phyloP scores from a whole-genome alignment of 495 filamentous ascomycete species.

The Lepidopterella palustris region DNA sequence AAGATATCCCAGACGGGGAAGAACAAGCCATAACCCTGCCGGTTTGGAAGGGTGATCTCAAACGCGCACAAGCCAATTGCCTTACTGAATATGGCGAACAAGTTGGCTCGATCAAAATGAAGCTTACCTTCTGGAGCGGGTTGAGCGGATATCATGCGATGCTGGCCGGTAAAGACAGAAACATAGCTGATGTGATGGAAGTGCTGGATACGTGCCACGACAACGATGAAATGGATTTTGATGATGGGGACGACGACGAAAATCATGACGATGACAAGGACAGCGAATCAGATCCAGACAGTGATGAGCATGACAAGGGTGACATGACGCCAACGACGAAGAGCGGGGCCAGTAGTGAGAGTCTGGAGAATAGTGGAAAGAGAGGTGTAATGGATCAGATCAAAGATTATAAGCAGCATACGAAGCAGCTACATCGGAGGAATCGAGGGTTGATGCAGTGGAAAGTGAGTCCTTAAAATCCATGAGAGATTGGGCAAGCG shows the following conservation, averaged over 20 bases:
- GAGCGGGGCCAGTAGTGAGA: constrained; percentile 27
- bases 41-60: constrained; percentile 44
- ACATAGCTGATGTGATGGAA: constrained; percentile 54
- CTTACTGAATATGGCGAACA: constrained; percentile 40
- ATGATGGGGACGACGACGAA: constrained; percentile 22
- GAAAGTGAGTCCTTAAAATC: constrained; percentile 24
- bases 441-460: constrained; percentile 46
- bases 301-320: constrained; percentile 10
- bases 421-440: constrained; percentile 38
- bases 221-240: constrained; percentile 40
- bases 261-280: constrained; percentile 1
- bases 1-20: constrained; percentile 58
- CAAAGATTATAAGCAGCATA: constrained; percentile 40
- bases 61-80: constrained; percentile 29
- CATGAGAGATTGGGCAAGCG: constrained; percentile 14
- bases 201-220: constrained; percentile 56
- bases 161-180: constrained; percentile 44
- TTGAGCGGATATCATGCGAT: constrained; percentile 50
- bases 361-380: constrained; percentile 27
- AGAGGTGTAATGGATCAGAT: constrained; percentile 40
- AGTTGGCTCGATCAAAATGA: constrained; percentile 50
- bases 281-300: constrained; percentile 14
- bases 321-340: constrained; percentile 6
- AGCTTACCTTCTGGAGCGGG: constrained; percentile 50
- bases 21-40: constrained; percentile 46